Evolutionary conservation across 2,329 filamentous ascomycete genomes (phyloP), one percentile per base, ranked within the genome.

Genomic region (Periconia digitata): DNA sequence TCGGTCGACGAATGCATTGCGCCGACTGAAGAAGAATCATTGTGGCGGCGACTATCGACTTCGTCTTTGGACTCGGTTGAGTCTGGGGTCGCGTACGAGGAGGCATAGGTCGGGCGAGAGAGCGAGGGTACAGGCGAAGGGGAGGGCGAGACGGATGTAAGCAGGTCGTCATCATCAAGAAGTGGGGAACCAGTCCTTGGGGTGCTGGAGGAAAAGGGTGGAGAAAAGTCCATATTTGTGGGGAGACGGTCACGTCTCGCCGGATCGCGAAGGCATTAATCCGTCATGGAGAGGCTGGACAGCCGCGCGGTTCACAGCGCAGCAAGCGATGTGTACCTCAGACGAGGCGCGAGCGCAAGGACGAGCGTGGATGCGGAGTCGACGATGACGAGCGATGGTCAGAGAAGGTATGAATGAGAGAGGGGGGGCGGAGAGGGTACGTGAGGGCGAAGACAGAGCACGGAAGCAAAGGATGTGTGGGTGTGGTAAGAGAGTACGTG

Each of bases 171-270:
- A 8, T 69, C 65, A 40, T 55, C 53, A 32, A 59, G 51, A 46
- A 53, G 52, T 40, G 68, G 64, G 51, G 69, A 61, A 50, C 47
- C 16, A 17, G 40, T 47, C 36, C 40, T 43, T 24, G 43, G 48
- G 16, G 55, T 47, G 38, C 29, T 42, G 39, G 53, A 53, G n/a
- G 40, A 46, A 24, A 49, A 46, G 47, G 40, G 53, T 35, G 53
- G 50, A 38, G 48, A 47, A 44, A 55, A 56, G 40, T 59, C 66
- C 67, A 71, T 71, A 60, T 51, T 65, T 57, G 43, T 52, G 43
- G 47, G 57, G 57, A 54, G 50, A 56, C 21, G 32, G 37, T 48
- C 52, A 52, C 59, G 58, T 54, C 61, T 60, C 63, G 58, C 53
- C 49, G 53, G 44, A 53, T 43, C 46, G 51, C 36, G 47, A 49